Percentiles rank a stretch among this genome's conserved stretches.
phyloP scores from a whole-genome alignment of 2,329 filamentous ascomycete genomes.

The Cordyceps militaris region DNA sequence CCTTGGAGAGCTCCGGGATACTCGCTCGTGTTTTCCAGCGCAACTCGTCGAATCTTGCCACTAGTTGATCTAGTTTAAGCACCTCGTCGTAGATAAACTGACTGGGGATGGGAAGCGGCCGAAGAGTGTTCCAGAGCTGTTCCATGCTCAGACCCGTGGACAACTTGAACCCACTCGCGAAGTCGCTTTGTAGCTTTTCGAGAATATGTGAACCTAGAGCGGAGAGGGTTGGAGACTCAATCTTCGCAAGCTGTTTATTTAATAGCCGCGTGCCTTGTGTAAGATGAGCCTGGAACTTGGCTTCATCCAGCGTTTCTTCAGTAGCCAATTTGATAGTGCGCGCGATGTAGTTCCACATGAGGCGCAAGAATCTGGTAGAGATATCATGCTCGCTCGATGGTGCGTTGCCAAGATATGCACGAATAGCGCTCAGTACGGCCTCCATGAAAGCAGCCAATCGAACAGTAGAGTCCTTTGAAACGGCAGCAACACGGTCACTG shows the following conservation, averaged over 20 bases:
- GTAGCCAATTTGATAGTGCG: constrained; percentile 44
- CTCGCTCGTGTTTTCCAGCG: constrained; percentile 51
- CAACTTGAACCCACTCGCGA: constrained; percentile 64
- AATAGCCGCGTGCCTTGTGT: constrained; percentile 41
- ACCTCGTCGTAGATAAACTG: constrained; percentile 38
- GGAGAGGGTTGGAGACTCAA: constrained; percentile 20
- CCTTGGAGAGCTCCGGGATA: constrained; percentile 44
- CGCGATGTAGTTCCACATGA: constrained; percentile 47
- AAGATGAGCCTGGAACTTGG: constrained; percentile 57
- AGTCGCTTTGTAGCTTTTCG: constrained; percentile 44
- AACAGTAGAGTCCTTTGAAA: constrained; percentile 55
- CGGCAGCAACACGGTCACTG: constrained; percentile 45
- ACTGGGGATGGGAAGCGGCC: constrained; percentile 52
- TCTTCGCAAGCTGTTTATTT: constrained; percentile 23
- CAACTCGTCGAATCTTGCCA: constrained; percentile 52
- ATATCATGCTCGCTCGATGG: constrained; percentile 17
- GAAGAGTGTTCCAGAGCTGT: constrained; percentile 64
- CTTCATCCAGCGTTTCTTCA: constrained; percentile 48
- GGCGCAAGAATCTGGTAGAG: constrained; percentile 27
- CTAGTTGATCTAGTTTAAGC: constrained; percentile 47
- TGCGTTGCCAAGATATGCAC: constrained; percentile 34
- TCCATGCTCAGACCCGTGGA: constrained; percentile 76
- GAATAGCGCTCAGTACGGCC: constrained; percentile 34
- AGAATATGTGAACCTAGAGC: constrained; percentile 35
- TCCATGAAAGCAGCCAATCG: constrained; percentile 45